Evolutionary conservation across 352 stramenopile species (phyloP).

Genomic region (Globisporangium cylindrosporum): DNA sequence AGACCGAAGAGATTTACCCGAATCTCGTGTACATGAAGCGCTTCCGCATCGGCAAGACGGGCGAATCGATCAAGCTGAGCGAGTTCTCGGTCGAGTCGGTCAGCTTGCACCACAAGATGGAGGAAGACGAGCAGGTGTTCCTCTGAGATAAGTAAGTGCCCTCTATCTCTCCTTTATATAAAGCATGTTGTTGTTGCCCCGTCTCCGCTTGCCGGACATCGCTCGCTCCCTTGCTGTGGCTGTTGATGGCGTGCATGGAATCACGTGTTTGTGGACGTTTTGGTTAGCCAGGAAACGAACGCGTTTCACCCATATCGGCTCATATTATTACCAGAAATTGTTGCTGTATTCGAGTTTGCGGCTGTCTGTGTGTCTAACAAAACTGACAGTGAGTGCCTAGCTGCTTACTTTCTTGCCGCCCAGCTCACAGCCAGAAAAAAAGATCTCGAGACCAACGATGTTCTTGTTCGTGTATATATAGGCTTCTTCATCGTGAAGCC

Average conservation of each 20-base stretch:
- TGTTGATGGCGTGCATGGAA: background rate
- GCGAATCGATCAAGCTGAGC: slow-evolving; percentile 68
- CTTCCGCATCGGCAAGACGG: slow-evolving; percentile 66
- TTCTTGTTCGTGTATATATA: background rate
- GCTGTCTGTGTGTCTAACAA: background rate
- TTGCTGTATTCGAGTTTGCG: background rate
- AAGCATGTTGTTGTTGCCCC: background rate
- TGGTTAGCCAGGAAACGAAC: background rate
- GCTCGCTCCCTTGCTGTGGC: background rate
- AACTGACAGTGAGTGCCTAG: background rate
- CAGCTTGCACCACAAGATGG: slow-evolving; percentile 60
- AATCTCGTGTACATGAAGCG: slow-evolving; percentile 81
- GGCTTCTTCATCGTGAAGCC: background rate
- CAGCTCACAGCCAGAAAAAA: background rate
- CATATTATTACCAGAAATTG: background rate
- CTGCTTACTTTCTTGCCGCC: background rate
- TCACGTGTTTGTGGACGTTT: background rate
- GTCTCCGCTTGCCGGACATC: background rate
- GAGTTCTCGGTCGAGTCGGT: slow-evolving; percentile 69
- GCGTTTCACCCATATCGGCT: background rate
- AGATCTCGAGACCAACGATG: background rate
- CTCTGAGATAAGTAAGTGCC: slow-evolving; percentile 24
- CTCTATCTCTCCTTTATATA: background rate
- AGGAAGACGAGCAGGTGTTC: slow-evolving; percentile 66
- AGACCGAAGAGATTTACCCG: slow-evolving; percentile 70